Conservation (phyloP, 1,284 basidiomycete genomes). For the Cutaneotrichosporon curvatum region DNA sequence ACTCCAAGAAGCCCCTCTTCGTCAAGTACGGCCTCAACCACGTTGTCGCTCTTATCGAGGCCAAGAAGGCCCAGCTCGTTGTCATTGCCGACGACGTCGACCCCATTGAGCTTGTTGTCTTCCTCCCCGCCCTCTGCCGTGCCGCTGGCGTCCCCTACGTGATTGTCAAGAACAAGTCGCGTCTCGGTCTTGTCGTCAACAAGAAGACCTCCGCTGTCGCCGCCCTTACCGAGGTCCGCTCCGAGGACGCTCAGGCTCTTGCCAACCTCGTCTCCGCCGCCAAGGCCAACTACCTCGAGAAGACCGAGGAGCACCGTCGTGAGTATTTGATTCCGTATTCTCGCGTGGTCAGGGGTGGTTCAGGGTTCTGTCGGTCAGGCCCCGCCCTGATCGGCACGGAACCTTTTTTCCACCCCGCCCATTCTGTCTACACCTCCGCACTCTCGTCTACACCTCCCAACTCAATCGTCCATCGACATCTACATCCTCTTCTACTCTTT, state of each 20-base stretch:
- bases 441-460: too few relatives aligned
- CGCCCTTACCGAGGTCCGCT: constrained; percentile 85
- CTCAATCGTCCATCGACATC: too few relatives aligned
- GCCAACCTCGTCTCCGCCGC: constrained; percentile 86
- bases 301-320: constrained; percentile 83
- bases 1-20: constrained; percentile 85
- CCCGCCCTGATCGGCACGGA: too few relatives aligned
- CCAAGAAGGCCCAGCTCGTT: constrained; percentile 95
- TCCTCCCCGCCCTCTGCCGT: constrained; percentile 94
- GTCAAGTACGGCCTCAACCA: constrained; percentile 98
- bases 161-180: constrained; percentile 94
- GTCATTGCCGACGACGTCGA: constrained; percentile 98
- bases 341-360: too few relatives aligned
- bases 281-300: constrained; percentile 98
- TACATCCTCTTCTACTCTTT: too few relatives aligned
- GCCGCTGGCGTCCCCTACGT: constrained; percentile 98
- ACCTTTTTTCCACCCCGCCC: too few relatives aligned
- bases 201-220: constrained; percentile 95
- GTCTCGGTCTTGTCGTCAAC: constrained; percentile 61
- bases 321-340: too few relatives aligned
- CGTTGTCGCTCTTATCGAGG: constrained; percentile 87
- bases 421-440: too few relatives aligned
- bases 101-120: constrained; percentile 96
- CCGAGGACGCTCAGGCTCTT: constrained; percentile 89
- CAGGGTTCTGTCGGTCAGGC: too few relatives aligned